These are phyloP conservation scores for Sphagnum magellanicum DNA, from an alignment of 228 moss, liverwort and hornwort genomes.

Conservation along the genomic window DNA sequence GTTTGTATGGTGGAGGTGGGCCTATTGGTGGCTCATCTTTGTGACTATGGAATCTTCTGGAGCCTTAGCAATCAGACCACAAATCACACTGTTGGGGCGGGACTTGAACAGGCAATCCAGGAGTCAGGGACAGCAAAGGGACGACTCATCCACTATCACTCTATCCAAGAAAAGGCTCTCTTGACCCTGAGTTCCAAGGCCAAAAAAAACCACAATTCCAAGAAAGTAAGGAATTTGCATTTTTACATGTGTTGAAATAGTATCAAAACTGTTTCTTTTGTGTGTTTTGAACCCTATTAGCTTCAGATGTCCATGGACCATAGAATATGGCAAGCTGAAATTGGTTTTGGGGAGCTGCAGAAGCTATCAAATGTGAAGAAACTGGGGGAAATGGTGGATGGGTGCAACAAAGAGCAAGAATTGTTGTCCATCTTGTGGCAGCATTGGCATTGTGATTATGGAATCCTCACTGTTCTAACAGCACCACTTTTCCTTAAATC, in stretches of 20 bases:
- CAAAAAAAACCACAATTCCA: conserved; percentile 10
- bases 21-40: conserved; percentile 63
- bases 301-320: too few relatives aligned
- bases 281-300: not conserved
- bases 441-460: conserved; percentile 88
- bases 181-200: conserved; percentile 15
- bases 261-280: not conserved
- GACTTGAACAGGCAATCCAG: conserved; percentile 40
- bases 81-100: conserved; percentile 3
- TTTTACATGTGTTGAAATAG: not conserved
- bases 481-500: conserved; percentile 57
- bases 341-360: not conserved
- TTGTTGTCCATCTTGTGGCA: conserved; percentile 46
- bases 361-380: not conserved
- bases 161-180: conserved; percentile 26
- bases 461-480: conserved; percentile 75
- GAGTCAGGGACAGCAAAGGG: conserved; percentile 78
- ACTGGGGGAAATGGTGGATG: too few relatives aligned
- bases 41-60: conserved; percentile 27
- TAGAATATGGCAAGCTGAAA: too few relatives aligned
- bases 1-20: conserved; percentile 78
- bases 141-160: conserved; percentile 84
- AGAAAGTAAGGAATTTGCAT: conserved; percentile 17
- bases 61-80: not conserved
- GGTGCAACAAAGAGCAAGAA: conserved; percentile 7